These are phyloP conservation scores for Gloeopeniophorella convolvens DNA, from an alignment of 768 basidiomycete species.

Conservation along the genomic window DNA sequence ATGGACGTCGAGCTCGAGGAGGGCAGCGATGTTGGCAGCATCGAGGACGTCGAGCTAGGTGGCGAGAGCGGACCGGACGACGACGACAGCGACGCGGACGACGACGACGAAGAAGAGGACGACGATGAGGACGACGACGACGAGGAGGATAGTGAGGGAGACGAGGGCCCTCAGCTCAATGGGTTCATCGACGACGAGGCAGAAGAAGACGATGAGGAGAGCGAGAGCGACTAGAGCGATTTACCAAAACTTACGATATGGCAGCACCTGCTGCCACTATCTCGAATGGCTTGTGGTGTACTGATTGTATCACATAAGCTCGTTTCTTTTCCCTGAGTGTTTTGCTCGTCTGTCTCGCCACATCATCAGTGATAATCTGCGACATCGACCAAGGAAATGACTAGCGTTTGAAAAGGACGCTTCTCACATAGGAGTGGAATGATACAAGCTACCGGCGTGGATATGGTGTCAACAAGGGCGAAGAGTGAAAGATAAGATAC, in stretches of 20 bases:
- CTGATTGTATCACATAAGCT: too few relatives aligned
- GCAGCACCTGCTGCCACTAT: background rate
- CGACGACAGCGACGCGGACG: constrained; percentile 42
- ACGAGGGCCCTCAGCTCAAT: constrained; percentile 19
- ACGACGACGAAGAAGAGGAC: constrained; percentile 37
- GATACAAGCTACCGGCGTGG: too few relatives aligned
- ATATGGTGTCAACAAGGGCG: too few relatives aligned
- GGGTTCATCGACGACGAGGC: constrained; percentile 56
- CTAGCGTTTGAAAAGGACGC: too few relatives aligned
- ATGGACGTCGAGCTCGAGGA: constrained; percentile 47
- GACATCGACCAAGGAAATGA: too few relatives aligned
- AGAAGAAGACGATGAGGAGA: constrained; percentile 45
- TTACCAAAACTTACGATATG: background rate
- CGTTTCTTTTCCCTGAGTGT: too few relatives aligned
- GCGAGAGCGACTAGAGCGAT: constrained; percentile 17
- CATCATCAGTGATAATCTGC: too few relatives aligned
- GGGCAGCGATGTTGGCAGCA: constrained; percentile 63
- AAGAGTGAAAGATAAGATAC: background rate
- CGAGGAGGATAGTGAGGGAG: constrained; percentile 42
- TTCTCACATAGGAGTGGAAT: too few relatives aligned
- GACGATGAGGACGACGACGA: constrained; percentile 55
- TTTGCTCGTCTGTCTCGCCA: too few relatives aligned
- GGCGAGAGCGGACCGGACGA: constrained; percentile 51
- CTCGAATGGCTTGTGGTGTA: too few relatives aligned
- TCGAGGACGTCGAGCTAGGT: constrained; percentile 74